A percentile compares a stretch with the other conserved stretches of the same genome.
These are phyloP conservation scores for Penicillium atrosanguineum DNA, from an alignment of 495 filamentous ascomycete genomes.

Conservation along the genomic window DNA sequence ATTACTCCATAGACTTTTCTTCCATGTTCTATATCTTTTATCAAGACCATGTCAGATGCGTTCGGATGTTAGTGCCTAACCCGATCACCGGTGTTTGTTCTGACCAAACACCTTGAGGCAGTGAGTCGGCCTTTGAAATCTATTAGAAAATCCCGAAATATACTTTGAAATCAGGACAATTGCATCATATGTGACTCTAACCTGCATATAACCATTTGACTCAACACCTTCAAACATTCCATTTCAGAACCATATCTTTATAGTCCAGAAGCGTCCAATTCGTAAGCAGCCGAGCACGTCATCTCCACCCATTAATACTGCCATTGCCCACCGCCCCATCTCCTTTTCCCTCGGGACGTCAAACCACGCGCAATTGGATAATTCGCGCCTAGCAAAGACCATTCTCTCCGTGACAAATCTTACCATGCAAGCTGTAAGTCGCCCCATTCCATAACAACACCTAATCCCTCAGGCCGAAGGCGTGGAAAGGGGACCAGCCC, in stretches of 20 bases:
- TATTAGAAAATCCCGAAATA: not conserved
- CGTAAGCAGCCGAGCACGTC: conserved; percentile 27
- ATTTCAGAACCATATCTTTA: not conserved
- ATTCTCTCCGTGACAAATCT: not conserved
- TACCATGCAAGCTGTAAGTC: conserved; percentile 21
- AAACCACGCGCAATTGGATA: not conserved
- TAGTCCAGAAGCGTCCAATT: conserved; percentile 17
- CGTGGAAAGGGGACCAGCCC: not conserved
- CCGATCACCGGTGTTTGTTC: not conserved
- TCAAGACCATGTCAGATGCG: no score
- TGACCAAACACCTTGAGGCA: not conserved
- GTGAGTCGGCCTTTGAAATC: not conserved
- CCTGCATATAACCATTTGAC: not conserved
- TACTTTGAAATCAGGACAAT: not conserved
- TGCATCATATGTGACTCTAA: not conserved
- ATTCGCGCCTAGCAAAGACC: not conserved
- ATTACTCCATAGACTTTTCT: not conserved
- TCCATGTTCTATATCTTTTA: not conserved
- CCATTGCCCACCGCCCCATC: conserved; percentile 5
- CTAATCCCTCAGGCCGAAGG: not conserved
- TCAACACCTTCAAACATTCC: not conserved
- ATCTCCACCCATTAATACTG: conserved; percentile 14
- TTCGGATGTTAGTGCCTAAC: not conserved
- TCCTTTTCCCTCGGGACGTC: conserved; percentile 7
- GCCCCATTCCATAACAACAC: not conserved